Base-by-base conservation (phyloP, 75 land plant species). In the Pinus albicaulis region DNA sequence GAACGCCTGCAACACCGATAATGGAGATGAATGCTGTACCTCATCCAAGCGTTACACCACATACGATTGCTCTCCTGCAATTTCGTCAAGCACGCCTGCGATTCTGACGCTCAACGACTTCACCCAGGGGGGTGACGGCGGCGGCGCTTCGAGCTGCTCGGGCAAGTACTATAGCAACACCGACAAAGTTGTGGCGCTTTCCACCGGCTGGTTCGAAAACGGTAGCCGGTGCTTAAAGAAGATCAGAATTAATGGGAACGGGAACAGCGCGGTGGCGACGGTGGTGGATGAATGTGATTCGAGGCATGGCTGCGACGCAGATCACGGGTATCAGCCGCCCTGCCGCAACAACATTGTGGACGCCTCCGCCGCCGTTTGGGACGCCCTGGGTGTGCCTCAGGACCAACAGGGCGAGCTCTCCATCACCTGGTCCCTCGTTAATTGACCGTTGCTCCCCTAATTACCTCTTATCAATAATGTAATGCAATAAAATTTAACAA, bases 241-340 rank as follows among this genome's bases (percentile, higher is more conserved):
- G 38, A 83, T 90, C 16, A 81, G 28, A 0, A 88, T 90, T 55
- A 57, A 16, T 8, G 80, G 62, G 3, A 88, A 90, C 48, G 92
- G 88, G 24, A 69, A 57, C 10, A 81, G 74, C 19, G 74, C 79
- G 17, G 34, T 22, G 66, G 91, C 90, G 3, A 83, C 25, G 77
- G 91, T 87, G 22, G 89, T 89, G 14, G 91, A 90, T 61, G 91
- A 90, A 65, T 90, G 92, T 72, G 91, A 90, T 72, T 88, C 92
- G 0, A 48, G 68, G 1, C 41, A 63, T 22, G 90, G 90, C 15
- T 90, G 92, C 56, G 90, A 90, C 56, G 44, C 14, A 0, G 87
- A 87, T 5, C 90, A 90, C 74, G 87, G 72, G 16, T 81, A 36
- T 22, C 87, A 90, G 77, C 87, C 89, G 13, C 92, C 92, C 13